phyloP scores from a whole-genome alignment of 1,284 basidiomycete genomes.

The Retiboletus flavoniger region DNA sequence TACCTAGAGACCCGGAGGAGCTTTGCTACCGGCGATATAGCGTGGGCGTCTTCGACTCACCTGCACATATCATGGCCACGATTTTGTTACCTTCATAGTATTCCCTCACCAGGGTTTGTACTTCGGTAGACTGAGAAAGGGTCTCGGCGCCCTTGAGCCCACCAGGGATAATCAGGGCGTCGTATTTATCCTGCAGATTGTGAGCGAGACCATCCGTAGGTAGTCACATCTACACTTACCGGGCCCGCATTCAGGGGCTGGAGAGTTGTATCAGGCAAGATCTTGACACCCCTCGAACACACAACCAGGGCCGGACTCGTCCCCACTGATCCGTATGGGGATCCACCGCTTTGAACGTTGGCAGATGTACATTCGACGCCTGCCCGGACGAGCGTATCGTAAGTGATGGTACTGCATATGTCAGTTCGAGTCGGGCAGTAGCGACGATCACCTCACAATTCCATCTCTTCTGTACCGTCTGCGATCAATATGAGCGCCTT shows the following conservation, averaged over 20 bases:
- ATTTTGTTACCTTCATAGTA: slow-evolving; percentile 62
- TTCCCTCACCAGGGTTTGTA: slow-evolving; percentile 64
- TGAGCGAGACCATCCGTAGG: not conserved
- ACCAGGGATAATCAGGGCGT: slow-evolving; percentile 76
- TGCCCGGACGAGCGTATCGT: slow-evolving; percentile 77
- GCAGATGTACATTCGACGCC: slow-evolving; percentile 65
- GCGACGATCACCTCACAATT: slow-evolving; percentile 55
- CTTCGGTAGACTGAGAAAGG: slow-evolving; percentile 56
- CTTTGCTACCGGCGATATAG: not conserved
- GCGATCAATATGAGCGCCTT: slow-evolving; percentile 74
- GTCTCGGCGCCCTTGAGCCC: slow-evolving; percentile 80
- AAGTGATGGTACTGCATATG: slow-evolving; percentile 64
- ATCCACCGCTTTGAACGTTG: slow-evolving; percentile 50
- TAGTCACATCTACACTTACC: slow-evolving; percentile 33
- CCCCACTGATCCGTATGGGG: slow-evolving; percentile 26
- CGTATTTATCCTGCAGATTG: slow-evolving; percentile 52
- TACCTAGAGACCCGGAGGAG: slow-evolving; percentile 43
- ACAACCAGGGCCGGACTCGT: slow-evolving; percentile 49
- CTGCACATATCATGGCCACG: slow-evolving; percentile 84
- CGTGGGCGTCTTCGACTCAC: slow-evolving; percentile 35
- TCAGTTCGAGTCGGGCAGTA: not conserved
- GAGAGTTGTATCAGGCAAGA: slow-evolving; percentile 66
- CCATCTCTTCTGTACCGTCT: slow-evolving; percentile 90
- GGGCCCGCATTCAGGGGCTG: slow-evolving; percentile 44
- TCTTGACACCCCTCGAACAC: slow-evolving; percentile 73